Base-by-base conservation (phyloP, 495 filamentous ascomycete species). In the Massariosphaeria phaeospora region DNA sequence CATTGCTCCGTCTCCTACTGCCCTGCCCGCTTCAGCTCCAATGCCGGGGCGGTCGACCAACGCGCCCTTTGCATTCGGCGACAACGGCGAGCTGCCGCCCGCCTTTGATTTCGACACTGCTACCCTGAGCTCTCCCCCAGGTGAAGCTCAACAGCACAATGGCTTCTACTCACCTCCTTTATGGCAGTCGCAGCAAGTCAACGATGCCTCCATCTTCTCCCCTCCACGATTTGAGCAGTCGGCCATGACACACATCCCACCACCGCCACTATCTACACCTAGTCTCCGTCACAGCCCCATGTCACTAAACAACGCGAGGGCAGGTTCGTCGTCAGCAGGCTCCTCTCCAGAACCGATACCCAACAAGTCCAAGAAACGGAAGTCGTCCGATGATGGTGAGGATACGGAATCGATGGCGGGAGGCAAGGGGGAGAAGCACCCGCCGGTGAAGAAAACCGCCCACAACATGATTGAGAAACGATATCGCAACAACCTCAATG, bases 391-490 rank as follows among this genome's bases (percentile, higher is more conserved):
- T 24, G 79, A 79, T 11, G 75, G 77, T 27, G 79, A 79, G 11
- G 75, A 78, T 27, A 67, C 70, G 5, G 73, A 60, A 12, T 44
- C 57, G 11, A 18, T 73, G 2, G 70, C 75, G 6, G 76, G 78
- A 26, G 73, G 44, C 9, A 64, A 62, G 26, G 75, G 75, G 10
- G 71, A 74, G 6, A 80, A 81, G 64, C 81, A 85, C 34, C 84
- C 85, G 31, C 88, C 89, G 1, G 79, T 89, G 9, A 95, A 95
- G 75, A 96, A 95, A 74, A 91, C 90, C 38, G 88, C 91, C 15
- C 91, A 98, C 67, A 96, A 96, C 64, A 89, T 95, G 77, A 95
- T 98, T 52, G 91, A 98, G 70, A 96, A 96, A 73, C 77, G 91
- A 51, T 98, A 98, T 68, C 84, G 91, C 54, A 94, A 85, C 17